Percentiles rank a stretch among this genome's conserved stretches.
Evolutionary conservation across 1,284 basidiomycete genomes (phyloP).

Genomic region (Cryptococcus maquisensis): DNA sequence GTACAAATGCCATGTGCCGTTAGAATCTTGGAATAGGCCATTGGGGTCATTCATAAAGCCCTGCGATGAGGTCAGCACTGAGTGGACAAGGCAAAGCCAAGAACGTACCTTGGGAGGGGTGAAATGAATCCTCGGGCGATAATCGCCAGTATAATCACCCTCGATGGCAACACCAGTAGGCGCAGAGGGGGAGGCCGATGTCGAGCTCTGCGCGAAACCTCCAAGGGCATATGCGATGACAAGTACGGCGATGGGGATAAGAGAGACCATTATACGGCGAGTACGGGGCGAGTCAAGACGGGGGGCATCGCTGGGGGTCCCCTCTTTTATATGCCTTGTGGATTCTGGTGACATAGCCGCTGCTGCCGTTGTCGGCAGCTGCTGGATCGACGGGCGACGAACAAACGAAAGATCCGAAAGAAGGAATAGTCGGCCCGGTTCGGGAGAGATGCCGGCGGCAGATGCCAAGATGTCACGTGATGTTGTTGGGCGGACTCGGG

Average conservation of each 20-base stretch:
- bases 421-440: too few species aligned
- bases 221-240: not conserved
- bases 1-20: conserved; percentile 51
- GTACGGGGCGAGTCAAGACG: too few species aligned
- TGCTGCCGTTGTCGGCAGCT: too few species aligned
- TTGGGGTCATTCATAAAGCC: conserved; percentile 52
- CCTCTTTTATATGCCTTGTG: too few species aligned
- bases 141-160: conserved; percentile 23
- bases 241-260: not conserved
- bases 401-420: too few species aligned
- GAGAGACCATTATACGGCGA: not conserved
- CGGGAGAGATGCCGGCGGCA: too few species aligned
- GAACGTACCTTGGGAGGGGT: conserved; percentile 30
- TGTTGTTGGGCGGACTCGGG: too few species aligned
- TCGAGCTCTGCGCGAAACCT: not conserved
- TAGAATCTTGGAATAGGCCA: conserved; percentile 43
- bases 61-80: conserved; percentile 11
- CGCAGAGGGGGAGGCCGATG: conserved; percentile 9
- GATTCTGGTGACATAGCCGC: too few species aligned
- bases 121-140: conserved; percentile 31
- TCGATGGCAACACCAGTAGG: conserved; percentile 6
- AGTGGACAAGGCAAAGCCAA: not conserved
- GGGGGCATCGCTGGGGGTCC: too few species aligned
- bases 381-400: too few species aligned
- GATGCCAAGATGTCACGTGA: too few species aligned